Evolutionary conservation across 345 rosid genomes (phyloP).

Genomic region (Combretum micranthum): DNA sequence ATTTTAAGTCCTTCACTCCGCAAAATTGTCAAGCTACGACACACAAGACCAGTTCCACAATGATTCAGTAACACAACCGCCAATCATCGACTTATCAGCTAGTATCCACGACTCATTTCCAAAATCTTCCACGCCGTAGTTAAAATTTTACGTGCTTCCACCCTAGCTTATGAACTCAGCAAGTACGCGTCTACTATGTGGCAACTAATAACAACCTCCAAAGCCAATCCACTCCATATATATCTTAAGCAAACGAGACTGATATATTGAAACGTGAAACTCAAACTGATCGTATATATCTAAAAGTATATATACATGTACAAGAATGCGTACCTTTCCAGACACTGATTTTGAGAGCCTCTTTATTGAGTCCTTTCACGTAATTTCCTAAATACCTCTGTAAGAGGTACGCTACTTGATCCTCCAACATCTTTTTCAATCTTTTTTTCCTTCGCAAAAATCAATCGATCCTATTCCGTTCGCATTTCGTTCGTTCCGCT

Average conservation of each 20-base stretch:
- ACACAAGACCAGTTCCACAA: too few species aligned
- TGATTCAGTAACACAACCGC: too few species aligned
- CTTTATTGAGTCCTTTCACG: conserved; percentile 79
- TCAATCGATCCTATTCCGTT: not conserved
- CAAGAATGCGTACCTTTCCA: conserved; percentile 61
- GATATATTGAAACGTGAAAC: not conserved
- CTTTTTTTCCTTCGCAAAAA: not conserved
- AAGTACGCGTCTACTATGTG: not conserved
- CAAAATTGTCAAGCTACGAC: too few species aligned
- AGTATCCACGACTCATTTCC: too few species aligned
- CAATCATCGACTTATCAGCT: too few species aligned
- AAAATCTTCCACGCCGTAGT: too few species aligned
- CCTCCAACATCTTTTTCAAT: conserved; percentile 80
- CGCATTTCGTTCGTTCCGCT: not conserved
- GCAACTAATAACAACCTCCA: not conserved
- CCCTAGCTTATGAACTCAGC: too few species aligned
- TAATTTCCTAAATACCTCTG: conserved; percentile 90
- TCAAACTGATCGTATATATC: not conserved
- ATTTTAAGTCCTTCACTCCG: too few species aligned
- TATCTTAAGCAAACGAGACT: not conserved
- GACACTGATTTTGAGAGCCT: conserved; percentile 96
- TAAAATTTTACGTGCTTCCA: too few species aligned
- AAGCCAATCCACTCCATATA: not conserved
- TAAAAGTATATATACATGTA: not conserved
- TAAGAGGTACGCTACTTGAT: conserved; percentile 86